Evolutionary conservation across 208 protist genomes (phyloP), one percentile per base, ranked within the genome.

Genomic region (Wallacemonas collosoma): DNA sequence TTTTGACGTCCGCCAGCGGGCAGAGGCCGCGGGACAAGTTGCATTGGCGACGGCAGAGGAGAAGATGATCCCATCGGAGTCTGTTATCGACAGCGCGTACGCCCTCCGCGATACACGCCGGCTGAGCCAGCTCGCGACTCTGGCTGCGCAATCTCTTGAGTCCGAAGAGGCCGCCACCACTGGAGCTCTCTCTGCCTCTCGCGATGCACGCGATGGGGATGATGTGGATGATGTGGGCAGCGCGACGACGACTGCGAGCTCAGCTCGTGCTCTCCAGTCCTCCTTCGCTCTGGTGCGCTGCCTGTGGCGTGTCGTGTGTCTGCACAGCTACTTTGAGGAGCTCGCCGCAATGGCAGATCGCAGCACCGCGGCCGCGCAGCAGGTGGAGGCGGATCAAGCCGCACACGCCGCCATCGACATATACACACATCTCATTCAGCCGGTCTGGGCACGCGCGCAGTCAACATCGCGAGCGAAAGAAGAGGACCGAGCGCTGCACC

Each of bases 81-180:
- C 71, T 57, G 79, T 94, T 1, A 80, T 94, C 15, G 89, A 94
- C 54, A 91, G 85, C 70, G 89, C 85, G n/a, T 94, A 89, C 73
- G 77, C 76, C 2, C n/a, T 86, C 61, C 47, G 57, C 38, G 76
- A 73, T 68, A 65, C 41, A 38, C 40, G 8, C 3, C 60, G 40
- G 4, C 75, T 68, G 12, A 11, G 35, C 15, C 82, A 92, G 62
- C 75, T 94, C 41, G 75, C 80, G 15, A 76, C 77, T 45, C 54
- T 92, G 35, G 86, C 86, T 8, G 72, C 82, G 9, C 77, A 83
- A 58, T 83, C 81, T 65, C 36, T 14, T 54, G 41, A 61, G 12
- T n/a, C 12, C 35, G 55, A 55, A 54, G 17, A 55, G 45, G 63
- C 69, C 17, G 11, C 50, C 26, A 26, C 26, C 26, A 26, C 26